phyloP scores from a whole-genome alignment of 352 stramenopile species.

The Blastocystis sp. region DNA sequence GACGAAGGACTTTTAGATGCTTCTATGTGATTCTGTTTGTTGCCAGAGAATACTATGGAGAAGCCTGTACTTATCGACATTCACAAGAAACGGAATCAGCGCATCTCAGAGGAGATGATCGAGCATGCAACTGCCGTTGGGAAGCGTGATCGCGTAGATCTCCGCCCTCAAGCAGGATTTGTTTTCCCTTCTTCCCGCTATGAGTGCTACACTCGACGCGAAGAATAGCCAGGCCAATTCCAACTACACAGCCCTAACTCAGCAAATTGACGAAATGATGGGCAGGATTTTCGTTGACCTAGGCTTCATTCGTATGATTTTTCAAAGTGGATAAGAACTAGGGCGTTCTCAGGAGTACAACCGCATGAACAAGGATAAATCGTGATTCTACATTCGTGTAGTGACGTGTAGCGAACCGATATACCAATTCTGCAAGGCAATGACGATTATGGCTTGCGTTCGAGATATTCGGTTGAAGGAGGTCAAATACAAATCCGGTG shows the following conservation, averaged over 20 bases:
- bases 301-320: neutral
- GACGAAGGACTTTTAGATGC: neutral
- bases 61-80: neutral
- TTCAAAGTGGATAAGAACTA: neutral
- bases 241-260: neutral
- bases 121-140: neutral
- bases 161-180: neutral
- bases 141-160: neutral
- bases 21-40: neutral
- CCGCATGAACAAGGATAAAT: neutral
- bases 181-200: neutral
- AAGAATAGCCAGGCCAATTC: neutral
- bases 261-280: neutral
- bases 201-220: neutral
- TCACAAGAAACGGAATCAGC: neutral
- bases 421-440: neutral
- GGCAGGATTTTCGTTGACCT: neutral
- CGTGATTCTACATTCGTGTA: neutral
- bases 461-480: neutral
- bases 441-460: neutral
- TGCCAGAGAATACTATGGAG: neutral
- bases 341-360: neutral
- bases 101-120: neutral
- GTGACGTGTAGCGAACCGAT: neutral
- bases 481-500: neutral